A percentile compares a stretch with the other conserved stretches of the same genome.
Conservation (phyloP, 805 yeast genomes). For the Metschnikowia gruessii region DNA sequence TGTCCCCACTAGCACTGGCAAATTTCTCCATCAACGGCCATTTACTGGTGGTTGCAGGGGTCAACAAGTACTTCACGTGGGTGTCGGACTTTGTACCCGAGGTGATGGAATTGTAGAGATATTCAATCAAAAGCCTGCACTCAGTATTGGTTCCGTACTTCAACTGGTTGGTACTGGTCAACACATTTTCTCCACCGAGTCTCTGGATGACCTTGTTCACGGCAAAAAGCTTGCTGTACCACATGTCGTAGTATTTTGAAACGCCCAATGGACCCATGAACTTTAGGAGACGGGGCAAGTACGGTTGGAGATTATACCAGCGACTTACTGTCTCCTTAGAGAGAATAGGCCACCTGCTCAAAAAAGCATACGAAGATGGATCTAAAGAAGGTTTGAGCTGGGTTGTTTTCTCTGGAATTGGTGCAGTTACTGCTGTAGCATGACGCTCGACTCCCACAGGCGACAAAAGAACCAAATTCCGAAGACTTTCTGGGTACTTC, state of each 20-base stretch:
- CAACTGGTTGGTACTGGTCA: slow-evolving; percentile 28
- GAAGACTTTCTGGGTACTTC: slow-evolving; percentile 52
- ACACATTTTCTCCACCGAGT: slow-evolving; percentile 29
- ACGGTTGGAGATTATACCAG: slow-evolving; percentile 44
- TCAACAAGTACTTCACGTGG: slow-evolving; percentile 47
- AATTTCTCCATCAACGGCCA: slow-evolving; percentile 65
- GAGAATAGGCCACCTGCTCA: slow-evolving; percentile 47
- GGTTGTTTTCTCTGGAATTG: slow-evolving; percentile 5
- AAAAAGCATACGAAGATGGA: slow-evolving; percentile 44
- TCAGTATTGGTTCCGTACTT: slow-evolving; percentile 40
- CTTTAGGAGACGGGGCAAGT: slow-evolving; percentile 48
- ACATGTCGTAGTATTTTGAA: slow-evolving; percentile 35
- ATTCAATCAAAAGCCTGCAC: slow-evolving; percentile 36
- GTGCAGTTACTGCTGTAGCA: slow-evolving; percentile 53
- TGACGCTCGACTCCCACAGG: slow-evolving; percentile 80
- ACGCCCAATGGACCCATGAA: slow-evolving; percentile 43
- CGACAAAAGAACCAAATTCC: slow-evolving; percentile 57
- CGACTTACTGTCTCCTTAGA: slow-evolving; percentile 26
- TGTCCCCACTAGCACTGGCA: slow-evolving; percentile 11
- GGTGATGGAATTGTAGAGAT: slow-evolving; percentile 41
- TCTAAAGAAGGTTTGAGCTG: slow-evolving; percentile 34
- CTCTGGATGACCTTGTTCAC: slow-evolving; percentile 35
- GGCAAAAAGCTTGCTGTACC: slow-evolving; percentile 41
- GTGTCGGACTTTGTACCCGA: slow-evolving; percentile 39
- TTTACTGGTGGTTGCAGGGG: slow-evolving; percentile 59